These are phyloP conservation scores for Metschnikowia lachancei DNA, from an alignment of 805 yeast species.

Conservation along the genomic window DNA sequence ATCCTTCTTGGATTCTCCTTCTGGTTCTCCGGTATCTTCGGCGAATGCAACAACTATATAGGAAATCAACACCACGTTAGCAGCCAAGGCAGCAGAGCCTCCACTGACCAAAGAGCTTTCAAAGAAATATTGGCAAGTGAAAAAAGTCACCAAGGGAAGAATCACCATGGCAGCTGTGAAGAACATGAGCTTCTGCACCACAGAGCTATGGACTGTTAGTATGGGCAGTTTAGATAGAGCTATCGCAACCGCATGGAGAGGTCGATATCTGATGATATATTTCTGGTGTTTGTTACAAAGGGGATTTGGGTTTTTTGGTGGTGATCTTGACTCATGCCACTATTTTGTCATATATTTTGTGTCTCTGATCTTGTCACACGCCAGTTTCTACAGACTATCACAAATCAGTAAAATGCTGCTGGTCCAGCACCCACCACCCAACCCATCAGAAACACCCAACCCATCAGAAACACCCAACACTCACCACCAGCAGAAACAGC, in stretches of 20 bases:
- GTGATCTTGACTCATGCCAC: too few relatives aligned
- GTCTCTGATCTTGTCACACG: too few relatives aligned
- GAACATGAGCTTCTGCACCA: conserved; percentile 63
- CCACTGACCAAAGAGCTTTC: conserved; percentile 67
- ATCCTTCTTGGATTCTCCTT: conserved; percentile 38
- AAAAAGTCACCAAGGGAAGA: conserved; percentile 64
- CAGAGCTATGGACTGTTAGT: conserved; percentile 42
- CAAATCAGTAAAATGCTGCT: too few relatives aligned
- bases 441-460: neutral
- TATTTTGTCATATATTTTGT: too few relatives aligned
- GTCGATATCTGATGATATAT: neutral
- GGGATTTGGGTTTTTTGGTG: too few relatives aligned
- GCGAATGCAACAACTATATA: conserved; percentile 72
- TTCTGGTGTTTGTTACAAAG: too few relatives aligned
- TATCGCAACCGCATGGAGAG: neutral
- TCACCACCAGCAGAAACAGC: neutral
- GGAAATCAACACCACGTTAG: conserved; percentile 70
- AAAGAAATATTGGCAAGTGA: conserved; percentile 46
- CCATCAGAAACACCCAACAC: neutral
- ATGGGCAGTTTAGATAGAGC: neutral
- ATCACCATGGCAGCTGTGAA: conserved; percentile 77
- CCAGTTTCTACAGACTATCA: too few relatives aligned
- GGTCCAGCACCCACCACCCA: too few relatives aligned
- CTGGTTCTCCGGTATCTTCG: conserved; percentile 48
- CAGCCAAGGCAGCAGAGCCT: conserved; percentile 74